Percentiles rank a stretch among this genome's conserved stretches.
Evolutionary conservation across 345 rosid genomes (phyloP).

Genomic region (Melastoma malabathricum): DNA sequence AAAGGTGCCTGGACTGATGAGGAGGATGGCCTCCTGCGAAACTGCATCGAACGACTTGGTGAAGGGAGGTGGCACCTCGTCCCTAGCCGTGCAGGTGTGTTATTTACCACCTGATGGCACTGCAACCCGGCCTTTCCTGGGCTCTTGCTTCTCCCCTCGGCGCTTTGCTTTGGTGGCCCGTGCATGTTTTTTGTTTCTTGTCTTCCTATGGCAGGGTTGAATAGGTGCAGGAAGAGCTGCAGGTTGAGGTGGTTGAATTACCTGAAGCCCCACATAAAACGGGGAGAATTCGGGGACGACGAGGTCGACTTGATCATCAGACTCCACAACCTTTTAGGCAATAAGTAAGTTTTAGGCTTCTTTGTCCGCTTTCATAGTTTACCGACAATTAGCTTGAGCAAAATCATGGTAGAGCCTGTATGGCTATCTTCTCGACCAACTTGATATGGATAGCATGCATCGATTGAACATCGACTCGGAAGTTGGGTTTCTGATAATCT

Average conservation of each 20-base stretch:
- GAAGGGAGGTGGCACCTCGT: conserved; percentile 32
- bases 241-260: conserved; percentile 56
- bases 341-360: conserved; percentile 18
- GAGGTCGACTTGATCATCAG: conserved; percentile 49
- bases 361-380: background rate
- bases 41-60: conserved; percentile 19
- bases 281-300: conserved; percentile 31
- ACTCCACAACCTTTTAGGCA: conserved; percentile 49
- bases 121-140: too few species aligned
- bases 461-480: too few species aligned
- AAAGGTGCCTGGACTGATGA: conserved; percentile 38
- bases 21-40: conserved; percentile 25
- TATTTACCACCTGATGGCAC: background rate
- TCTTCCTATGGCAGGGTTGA: conserved; percentile 22
- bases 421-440: too few species aligned
- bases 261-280: conserved; percentile 39
- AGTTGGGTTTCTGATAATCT: too few species aligned
- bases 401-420: background rate
- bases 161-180: too few species aligned
- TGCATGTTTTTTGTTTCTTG: background rate
- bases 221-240: conserved; percentile 54
- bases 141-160: too few species aligned
- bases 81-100: conserved; percentile 22
- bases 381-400: too few species aligned
- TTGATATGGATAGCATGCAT: too few species aligned